Conservation (phyloP, 2,329 filamentous ascomycete genomes). For the Colletotrichum orbiculare region DNA sequence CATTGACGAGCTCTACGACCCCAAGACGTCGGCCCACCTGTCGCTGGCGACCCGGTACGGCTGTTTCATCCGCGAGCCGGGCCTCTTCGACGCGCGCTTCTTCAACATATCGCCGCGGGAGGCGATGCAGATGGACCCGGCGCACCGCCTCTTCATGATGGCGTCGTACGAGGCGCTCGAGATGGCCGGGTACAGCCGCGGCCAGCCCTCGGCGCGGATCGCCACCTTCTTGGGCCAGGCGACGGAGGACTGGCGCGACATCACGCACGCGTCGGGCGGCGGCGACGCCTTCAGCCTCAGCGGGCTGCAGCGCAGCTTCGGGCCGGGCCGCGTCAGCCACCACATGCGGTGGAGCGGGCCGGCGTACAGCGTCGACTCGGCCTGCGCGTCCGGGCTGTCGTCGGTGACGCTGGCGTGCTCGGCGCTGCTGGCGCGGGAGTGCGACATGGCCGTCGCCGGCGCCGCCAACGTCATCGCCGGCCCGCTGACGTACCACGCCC, state of each 20-base stretch:
- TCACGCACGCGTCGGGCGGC: conserved; percentile 40
- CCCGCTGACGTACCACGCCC: conserved; percentile 10
- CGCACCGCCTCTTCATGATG: conserved; percentile 46
- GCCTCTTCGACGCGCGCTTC: conserved; percentile 52
- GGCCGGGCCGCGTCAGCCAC: too few species aligned
- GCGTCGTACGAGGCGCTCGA: conserved; percentile 47
- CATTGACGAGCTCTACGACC: conserved; percentile 1
- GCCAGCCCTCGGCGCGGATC: conserved; percentile 42
- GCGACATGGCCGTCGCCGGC: conserved; percentile 49
- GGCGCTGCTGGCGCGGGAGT: conserved; percentile 46
- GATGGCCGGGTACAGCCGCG: conserved; percentile 40
- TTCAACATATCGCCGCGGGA: conserved; percentile 48
- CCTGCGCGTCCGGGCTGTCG: conserved; percentile 50
- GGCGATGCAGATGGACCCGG: conserved; percentile 45
- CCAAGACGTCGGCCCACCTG: not conserved
- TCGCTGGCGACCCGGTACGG: not conserved
- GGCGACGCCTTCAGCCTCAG: conserved; percentile 16
- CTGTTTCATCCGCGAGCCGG: conserved; percentile 38
- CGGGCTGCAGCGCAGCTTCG: too few species aligned
- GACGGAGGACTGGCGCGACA: conserved; percentile 4
- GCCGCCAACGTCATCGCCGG: conserved; percentile 50
- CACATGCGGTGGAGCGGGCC: conserved; percentile 19
- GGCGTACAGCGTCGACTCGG: conserved; percentile 48
- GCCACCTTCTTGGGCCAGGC: conserved; percentile 7
- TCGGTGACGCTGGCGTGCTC: conserved; percentile 44